phyloP scores from a whole-genome alignment of 164 flowering plant species.

The Magnolia kwangsiensis region DNA sequence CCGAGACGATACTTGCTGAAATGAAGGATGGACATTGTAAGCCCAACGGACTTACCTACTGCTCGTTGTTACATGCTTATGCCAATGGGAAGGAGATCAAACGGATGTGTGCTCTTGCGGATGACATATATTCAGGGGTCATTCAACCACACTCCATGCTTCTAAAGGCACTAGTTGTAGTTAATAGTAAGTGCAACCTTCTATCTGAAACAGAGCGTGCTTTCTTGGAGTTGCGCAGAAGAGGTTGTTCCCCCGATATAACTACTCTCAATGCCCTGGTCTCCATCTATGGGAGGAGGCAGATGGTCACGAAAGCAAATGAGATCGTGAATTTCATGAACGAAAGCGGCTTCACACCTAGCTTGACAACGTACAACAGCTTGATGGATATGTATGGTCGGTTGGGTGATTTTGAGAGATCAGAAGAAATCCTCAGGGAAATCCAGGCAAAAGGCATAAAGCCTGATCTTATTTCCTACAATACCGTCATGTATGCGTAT shows the following conservation, averaged over 20 bases:
- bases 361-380: slow-evolving; percentile 79
- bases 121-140: slow-evolving; percentile 66
- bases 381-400: slow-evolving; percentile 86
- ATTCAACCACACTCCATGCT: slow-evolving; percentile 57
- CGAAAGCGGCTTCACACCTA: slow-evolving; percentile 73
- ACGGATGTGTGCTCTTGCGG: slow-evolving; percentile 60
- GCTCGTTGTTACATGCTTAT: slow-evolving; percentile 83
- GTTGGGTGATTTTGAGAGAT: slow-evolving; percentile 47
- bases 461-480: slow-evolving; percentile 76
- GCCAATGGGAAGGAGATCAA: slow-evolving; percentile 77
- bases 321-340: slow-evolving; percentile 67
- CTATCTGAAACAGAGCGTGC: slow-evolving; percentile 72
- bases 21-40: slow-evolving; percentile 69
- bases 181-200: slow-evolving; percentile 75
- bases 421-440: slow-evolving; percentile 71
- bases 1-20: slow-evolving; percentile 78
- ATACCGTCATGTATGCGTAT: slow-evolving; percentile 76
- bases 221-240: slow-evolving; percentile 58
- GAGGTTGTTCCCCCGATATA: slow-evolving; percentile 62
- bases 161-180: slow-evolving; percentile 78
- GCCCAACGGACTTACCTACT: slow-evolving; percentile 74
- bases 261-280: slow-evolving; percentile 79
- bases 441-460: slow-evolving; percentile 51
- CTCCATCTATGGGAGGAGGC: slow-evolving; percentile 81
- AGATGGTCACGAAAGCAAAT: slow-evolving; percentile 62